phyloP scores from a whole-genome alignment of 2,329 filamentous ascomycete species.

The Epichloe amarillans region DNA sequence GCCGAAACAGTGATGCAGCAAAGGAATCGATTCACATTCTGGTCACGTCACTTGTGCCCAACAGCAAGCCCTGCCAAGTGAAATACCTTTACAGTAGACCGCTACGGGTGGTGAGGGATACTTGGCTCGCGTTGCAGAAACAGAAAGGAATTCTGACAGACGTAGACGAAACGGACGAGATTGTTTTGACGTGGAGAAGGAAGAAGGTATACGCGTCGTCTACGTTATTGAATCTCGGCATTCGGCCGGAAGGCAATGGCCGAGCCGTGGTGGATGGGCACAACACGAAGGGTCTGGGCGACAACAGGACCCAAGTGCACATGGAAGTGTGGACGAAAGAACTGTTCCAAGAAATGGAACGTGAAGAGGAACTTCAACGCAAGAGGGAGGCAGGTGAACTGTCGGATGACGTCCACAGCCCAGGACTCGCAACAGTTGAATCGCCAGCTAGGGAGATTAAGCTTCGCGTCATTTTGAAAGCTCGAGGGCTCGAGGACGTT shows the following conservation, averaged over 20 bases:
- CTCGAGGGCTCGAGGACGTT: conserved; percentile 34
- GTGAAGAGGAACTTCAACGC: conserved; percentile 34
- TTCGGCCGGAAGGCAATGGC: conserved; percentile 30
- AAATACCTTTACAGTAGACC: conserved; percentile 54
- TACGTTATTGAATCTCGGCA: conserved; percentile 54
- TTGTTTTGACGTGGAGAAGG: conserved; percentile 71
- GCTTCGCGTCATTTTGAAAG: conserved; percentile 40
- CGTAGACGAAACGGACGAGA: conserved; percentile 30
- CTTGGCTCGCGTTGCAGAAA: conserved; percentile 54
- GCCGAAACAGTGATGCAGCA: conserved; percentile 5
- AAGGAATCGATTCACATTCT: conserved; percentile 19
- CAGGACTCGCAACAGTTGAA: conserved; percentile 11
- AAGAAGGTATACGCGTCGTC: conserved; percentile 63
- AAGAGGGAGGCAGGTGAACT: conserved; percentile 28
- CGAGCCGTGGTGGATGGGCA: conserved; percentile 26
- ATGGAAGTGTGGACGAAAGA: conserved; percentile 67
- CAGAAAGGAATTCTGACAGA: conserved; percentile 23
- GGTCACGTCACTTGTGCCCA: conserved; percentile 51
- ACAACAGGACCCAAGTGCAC: conserved; percentile 47
- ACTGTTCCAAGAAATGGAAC: conserved; percentile 36
- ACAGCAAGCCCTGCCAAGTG: conserved; percentile 42
- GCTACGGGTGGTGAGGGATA: conserved; percentile 51
- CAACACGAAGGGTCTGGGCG: conserved; percentile 30
- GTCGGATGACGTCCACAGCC: conserved; percentile 18
- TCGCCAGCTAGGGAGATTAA: conserved; percentile 18